Evolutionary conservation across 768 basidiomycete genomes (phyloP).

Genomic region (Coprinopsis cinerea): DNA sequence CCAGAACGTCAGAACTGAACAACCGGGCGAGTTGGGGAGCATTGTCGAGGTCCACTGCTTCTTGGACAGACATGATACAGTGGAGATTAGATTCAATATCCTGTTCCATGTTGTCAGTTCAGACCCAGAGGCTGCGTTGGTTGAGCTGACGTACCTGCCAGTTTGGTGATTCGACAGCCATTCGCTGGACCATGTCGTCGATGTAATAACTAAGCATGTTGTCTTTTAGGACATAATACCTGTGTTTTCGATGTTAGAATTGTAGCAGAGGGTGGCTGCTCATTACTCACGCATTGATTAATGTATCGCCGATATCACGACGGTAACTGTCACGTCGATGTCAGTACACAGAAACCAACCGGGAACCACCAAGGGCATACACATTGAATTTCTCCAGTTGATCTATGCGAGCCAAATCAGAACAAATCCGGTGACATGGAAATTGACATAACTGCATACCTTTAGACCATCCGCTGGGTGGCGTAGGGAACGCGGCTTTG

Average conservation of each 20-base stretch:
- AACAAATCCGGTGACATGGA: neutral
- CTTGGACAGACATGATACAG: slow-evolving; percentile 81
- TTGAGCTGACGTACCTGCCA: slow-evolving; percentile 61
- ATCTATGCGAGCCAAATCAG: slow-evolving; percentile 33
- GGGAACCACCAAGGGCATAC: slow-evolving; percentile 26
- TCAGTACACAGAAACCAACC: neutral
- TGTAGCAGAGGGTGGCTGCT: too few relatives aligned
- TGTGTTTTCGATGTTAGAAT: slow-evolving; percentile 21
- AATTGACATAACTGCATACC: slow-evolving; percentile 35
- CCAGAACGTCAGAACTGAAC: slow-evolving; percentile 70
- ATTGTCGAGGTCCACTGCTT: slow-evolving; percentile 62
- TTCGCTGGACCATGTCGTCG: slow-evolving; percentile 49
- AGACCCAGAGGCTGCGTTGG: neutral
- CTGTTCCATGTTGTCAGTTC: slow-evolving; percentile 30
- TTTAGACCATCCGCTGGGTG: slow-evolving; percentile 55
- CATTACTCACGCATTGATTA: slow-evolving; percentile 85
- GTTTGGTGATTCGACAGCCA: slow-evolving; percentile 42
- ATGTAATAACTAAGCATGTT: slow-evolving; percentile 75
- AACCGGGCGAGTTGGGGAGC: slow-evolving; percentile 52
- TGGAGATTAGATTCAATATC: slow-evolving; percentile 84
- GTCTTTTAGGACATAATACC: slow-evolving; percentile 82
- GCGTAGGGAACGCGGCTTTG: slow-evolving; percentile 72
- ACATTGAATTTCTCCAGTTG: slow-evolving; percentile 75
- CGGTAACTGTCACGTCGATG: slow-evolving; percentile 52
- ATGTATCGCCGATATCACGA: slow-evolving; percentile 79